Evolutionary conservation across 2,329 filamentous ascomycete genomes (phyloP), one percentile per base, ranked within the genome.

Genomic region (Coniochaeta pulveracea): DNA sequence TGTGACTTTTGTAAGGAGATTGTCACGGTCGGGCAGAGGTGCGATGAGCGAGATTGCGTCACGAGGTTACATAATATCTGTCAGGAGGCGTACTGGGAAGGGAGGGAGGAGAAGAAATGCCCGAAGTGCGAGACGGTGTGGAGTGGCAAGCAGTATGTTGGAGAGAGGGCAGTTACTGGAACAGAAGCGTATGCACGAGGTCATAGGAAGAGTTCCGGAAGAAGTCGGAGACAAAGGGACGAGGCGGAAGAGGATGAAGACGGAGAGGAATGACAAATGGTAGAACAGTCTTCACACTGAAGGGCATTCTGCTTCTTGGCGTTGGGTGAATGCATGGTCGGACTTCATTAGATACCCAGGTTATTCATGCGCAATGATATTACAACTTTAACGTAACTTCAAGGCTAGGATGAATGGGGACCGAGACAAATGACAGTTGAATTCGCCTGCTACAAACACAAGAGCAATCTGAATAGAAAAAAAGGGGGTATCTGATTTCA

Each of bases 1-100:
- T 98, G 91, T 52, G 73, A 81, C 48, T 86, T 84, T 1, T 98
- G 91, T 56, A 82, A 76, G 54, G 86, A 94, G 43, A 80, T 96
- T 40, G 74, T 96, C 25, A 98, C 89, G 1, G 62, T 81, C 42
- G 86, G 88, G 1, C 72, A 86, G 64, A 71, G 88, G 35, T 94
- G 88, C 56, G 55, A 66, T 3, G 69, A 81, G 39, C 57, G 69
- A 23, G 66, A 76, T 14, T 95, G 88, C 52, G 62, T 57, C 19
- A 66, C 76, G 9, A 66, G 88, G 9, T 55, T 94, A 11, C 88
- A 95, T 52, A 72, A 86, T 41, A 74, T 78, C 33, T 95, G 86
- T 52, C 66, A 75, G 36, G 69, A 74, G 10, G 76, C 73, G 18
- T 85, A 80, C 52, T 93, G 85, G 65, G 67, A 80, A 14, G 71